phyloP scores from a whole-genome alignment of 805 yeast species.

The Schwanniomyces polymorphus region DNA sequence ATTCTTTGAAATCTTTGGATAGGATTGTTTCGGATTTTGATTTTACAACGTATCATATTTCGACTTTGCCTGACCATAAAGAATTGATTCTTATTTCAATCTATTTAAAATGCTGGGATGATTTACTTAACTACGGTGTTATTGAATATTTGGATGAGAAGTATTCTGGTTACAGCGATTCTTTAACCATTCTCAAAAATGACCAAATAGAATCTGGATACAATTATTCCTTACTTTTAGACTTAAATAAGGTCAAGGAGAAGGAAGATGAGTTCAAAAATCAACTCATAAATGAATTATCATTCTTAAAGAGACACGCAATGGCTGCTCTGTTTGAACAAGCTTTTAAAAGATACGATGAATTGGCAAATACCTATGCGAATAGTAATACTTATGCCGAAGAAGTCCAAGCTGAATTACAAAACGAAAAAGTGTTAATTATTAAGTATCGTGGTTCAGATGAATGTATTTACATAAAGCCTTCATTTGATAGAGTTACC shows the following conservation, averaged over 20 bases:
- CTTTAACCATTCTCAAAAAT: conserved; percentile 27
- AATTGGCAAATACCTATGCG: conserved; percentile 51
- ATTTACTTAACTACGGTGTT: conserved; percentile 68
- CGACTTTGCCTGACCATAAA: conserved; percentile 76
- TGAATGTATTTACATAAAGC: conserved; percentile 86
- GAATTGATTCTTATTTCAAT: conserved; percentile 64
- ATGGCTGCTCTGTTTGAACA: conserved; percentile 91
- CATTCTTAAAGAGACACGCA: conserved; percentile 79
- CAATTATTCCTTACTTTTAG: conserved; percentile 74
- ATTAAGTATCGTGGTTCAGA: conserved; percentile 83
- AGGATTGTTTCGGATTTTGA: conserved; percentile 94
- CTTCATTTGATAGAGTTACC: conserved; percentile 94
- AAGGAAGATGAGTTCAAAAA: conserved; percentile 47
- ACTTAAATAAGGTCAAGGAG: conserved; percentile 42
- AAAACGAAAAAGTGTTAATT: conserved; percentile 59
- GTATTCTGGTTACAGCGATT: conserved; percentile 39
- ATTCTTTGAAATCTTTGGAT: conserved; percentile 54
- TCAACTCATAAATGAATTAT: conserved; percentile 59
- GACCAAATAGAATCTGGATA: conserved; percentile 70
- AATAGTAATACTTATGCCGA: conserved; percentile 43
- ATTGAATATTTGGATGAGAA: conserved; percentile 50
- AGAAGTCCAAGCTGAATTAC: conserved; percentile 42
- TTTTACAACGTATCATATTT: conserved; percentile 89
- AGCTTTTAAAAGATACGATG: conserved; percentile 80
- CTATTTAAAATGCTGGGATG: conserved; percentile 75